Percentiles rank a stretch among this genome's conserved stretches.
Conservation (phyloP, 768 basidiomycete genomes). For the Mycena rebaudengoi region DNA sequence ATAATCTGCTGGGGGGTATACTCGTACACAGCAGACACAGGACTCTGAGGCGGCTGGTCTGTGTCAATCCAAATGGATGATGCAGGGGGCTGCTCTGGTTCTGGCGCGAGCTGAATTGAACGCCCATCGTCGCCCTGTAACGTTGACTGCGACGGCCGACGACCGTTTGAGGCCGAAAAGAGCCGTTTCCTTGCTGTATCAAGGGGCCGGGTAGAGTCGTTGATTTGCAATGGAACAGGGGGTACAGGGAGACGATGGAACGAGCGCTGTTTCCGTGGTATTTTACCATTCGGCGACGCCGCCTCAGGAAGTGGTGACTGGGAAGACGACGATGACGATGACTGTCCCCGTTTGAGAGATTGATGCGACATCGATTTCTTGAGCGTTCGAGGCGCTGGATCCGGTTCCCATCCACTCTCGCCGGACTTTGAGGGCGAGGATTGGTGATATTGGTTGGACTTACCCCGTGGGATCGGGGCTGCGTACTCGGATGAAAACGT, state of each 20-base stretch:
- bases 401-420: slow-evolving; percentile 26
- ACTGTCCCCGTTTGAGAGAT: slow-evolving; percentile 52
- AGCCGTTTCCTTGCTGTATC: slow-evolving; percentile 64
- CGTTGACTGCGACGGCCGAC: slow-evolving; percentile 56
- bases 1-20: slow-evolving; percentile 73
- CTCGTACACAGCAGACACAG: slow-evolving; percentile 44
- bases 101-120: slow-evolving; percentile 41
- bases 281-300: slow-evolving; percentile 44
- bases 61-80: slow-evolving; percentile 62
- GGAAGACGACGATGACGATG: slow-evolving; percentile 39
- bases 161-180: slow-evolving; percentile 65
- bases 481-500: slow-evolving; percentile 47
- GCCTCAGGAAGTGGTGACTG: slow-evolving; percentile 36
- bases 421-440: not conserved
- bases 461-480: slow-evolving; percentile 10
- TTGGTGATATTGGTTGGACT: slow-evolving; percentile 3
- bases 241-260: slow-evolving; percentile 68
- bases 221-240: slow-evolving; percentile 52
- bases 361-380: slow-evolving; percentile 69
- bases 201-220: slow-evolving; percentile 33
- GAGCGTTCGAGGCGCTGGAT: slow-evolving; percentile 42
- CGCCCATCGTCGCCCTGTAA: slow-evolving; percentile 55
- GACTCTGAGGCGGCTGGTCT: slow-evolving; percentile 48
- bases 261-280: slow-evolving; percentile 64
- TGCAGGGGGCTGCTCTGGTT: slow-evolving; percentile 17